These are phyloP conservation scores for Solanum sejunctum DNA, from an alignment of 257 asterid genomes.

Conservation along the genomic window DNA sequence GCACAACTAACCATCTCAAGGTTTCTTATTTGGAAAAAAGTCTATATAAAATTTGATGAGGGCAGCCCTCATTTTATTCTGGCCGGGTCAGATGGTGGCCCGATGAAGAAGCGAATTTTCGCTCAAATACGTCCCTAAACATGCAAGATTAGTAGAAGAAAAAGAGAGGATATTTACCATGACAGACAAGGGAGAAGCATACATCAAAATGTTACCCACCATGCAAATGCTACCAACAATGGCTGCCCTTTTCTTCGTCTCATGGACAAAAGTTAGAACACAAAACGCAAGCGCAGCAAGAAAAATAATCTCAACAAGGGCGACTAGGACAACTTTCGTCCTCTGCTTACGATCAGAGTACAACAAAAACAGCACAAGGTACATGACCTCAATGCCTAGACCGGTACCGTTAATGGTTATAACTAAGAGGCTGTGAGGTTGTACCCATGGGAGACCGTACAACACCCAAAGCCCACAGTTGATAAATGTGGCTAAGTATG, in stretches of 20 bases:
- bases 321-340: constrained; percentile 16
- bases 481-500: constrained; percentile 63
- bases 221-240: constrained; percentile 69
- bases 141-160: neutral
- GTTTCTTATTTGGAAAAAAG: too few species aligned
- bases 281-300: constrained; percentile 35
- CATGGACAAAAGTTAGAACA: constrained; percentile 34
- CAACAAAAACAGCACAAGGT: constrained; percentile 25
- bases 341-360: constrained; percentile 39
- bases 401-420: constrained; percentile 71
- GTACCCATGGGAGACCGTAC: constrained; percentile 73
- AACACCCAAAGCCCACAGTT: constrained; percentile 79
- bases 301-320: constrained; percentile 30
- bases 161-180: constrained; percentile 32
- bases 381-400: constrained; percentile 45
- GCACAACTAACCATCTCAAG: neutral
- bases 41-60: too few species aligned
- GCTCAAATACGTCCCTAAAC: neutral
- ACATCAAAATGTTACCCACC: constrained; percentile 68
- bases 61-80: too few species aligned
- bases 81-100: neutral
- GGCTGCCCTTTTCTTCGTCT: constrained; percentile 36
- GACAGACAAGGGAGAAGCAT: constrained; percentile 66
- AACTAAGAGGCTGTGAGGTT: constrained; percentile 62
- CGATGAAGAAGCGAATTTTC: too few species aligned